Base-by-base conservation (phyloP, 1,284 basidiomycete genomes). In the Puccinia sorghi region DNA sequence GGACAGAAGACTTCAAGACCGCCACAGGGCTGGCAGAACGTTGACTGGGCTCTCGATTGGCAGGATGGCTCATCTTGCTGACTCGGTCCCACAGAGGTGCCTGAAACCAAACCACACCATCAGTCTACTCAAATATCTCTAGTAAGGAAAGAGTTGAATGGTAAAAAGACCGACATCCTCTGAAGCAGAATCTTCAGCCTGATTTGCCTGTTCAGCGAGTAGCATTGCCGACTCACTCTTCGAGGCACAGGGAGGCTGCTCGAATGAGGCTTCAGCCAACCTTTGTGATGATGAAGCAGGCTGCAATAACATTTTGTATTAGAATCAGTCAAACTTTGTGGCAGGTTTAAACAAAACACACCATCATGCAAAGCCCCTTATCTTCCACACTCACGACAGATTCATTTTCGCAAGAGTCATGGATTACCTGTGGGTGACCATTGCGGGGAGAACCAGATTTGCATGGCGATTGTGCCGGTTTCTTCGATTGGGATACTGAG, bases 51-150 rank as follows among this genome's bases (percentile, higher is more conserved):
- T 25, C 13, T 3, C 12, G 13, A 43, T 43, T 20, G 41, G 20
- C 41, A 41, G 41, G 25, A 22, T 39, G 39, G 37, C 20, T 25
- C 41, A 22, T 43, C 20, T 64, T 46, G 17, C 3, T 25, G 9
- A 39, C 66, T 37, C 48, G 66, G 5, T 69, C 48, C 66, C 66
- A 69, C 20, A 69, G 66, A 22, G 66, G 66, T 69, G 20, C 7
- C 66, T 69, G 41, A 17, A 5, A 37, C 17, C 46, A 54, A 39
- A 52, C 5, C 2, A 69, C 20, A 69, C 27, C 8, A 46, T 20
- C 20, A 37, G 39, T 41, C 8, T 32, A 17, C 11, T 7, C 12
- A 46, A 12, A 3, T 63, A 11, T 63, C 37, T 22, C 17, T 13
- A 43, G 39, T 8, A 46, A 3, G 6, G 9, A 32, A 57, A 27